Base-by-base conservation (phyloP, 495 filamentous ascomycete genomes). In the Aspergillus biplanus region DNA sequence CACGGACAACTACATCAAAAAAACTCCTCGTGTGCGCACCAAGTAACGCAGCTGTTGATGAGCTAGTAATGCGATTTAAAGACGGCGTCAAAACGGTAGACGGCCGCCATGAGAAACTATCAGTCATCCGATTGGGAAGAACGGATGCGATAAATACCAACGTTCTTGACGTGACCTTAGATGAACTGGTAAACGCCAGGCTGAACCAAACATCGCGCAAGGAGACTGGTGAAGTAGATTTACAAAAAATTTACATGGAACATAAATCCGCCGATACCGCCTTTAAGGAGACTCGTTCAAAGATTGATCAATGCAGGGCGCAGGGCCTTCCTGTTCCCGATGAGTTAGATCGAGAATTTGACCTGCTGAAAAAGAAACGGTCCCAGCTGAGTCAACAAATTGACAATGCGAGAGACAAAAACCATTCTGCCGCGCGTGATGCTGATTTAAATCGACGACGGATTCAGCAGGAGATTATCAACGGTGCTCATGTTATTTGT, bases 31-130 rank as follows among this genome's bases (percentile, higher is more conserved):
- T 99, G 27, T 99, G 95, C 67, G 95, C 95, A 31, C 95, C 95
- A 31, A 97, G 92, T 82, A 99, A 99, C 73, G 95, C 95, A 5
- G 95, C 95, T 31, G 95, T 98, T 3, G 95, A 99, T 71, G 95
- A 99, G 74, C 75, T 99, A 57, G 95, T 99, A 13, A 87, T 97
- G 73, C 87, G 95, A 75, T 86, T 99, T 67, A 97, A 95, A 76
- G 79, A 88, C 53, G 95, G 95, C 4, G 83, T 98, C 50, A 97
- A 89, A 69, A 93, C 91, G 0, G 77, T 85, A 56, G 85, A 85
- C 47, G 96, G 96, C 0, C 80, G 85, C 13, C 71, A 78, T 6
- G 87, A 90, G 64, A 89, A 88, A 65, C 79, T 97, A 64, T 90
- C 90, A 15, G 89, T 99, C 16, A 84, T 99, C 52, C 90, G 95